Percentiles rank a stretch among this genome's conserved stretches.
Conservation (phyloP, 2,329 filamentous ascomycete genomes). For the Pseudofabraea citricarpa region DNA sequence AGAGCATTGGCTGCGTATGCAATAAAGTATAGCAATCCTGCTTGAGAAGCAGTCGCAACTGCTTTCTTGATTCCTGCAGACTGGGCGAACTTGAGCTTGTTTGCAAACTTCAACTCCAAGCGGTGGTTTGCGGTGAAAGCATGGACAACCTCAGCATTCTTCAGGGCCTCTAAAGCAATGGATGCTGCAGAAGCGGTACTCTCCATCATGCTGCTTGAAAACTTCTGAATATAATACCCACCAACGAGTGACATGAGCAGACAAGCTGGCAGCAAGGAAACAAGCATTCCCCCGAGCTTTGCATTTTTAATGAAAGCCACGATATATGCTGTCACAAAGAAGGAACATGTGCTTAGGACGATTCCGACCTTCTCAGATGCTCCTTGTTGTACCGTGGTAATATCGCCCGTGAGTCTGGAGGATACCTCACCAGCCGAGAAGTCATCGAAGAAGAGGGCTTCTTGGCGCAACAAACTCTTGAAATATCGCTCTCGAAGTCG, state of each 20-base stretch:
- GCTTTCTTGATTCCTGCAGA: conserved; percentile 44
- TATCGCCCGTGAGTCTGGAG: conserved; percentile 46
- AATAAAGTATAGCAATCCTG: conserved; percentile 50
- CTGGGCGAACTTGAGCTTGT: conserved; percentile 36
- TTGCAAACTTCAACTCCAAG: conserved; percentile 43
- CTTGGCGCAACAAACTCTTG: conserved; percentile 44
- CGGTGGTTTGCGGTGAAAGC: conserved; percentile 45
- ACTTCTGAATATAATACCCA: conserved; percentile 40
- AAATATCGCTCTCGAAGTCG: conserved; percentile 49
- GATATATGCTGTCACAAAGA: conserved; percentile 53
- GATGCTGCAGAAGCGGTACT: conserved; percentile 43
- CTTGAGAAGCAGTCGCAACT: conserved; percentile 41
- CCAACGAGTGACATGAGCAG: conserved; percentile 38
- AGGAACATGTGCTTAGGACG: conserved; percentile 47
- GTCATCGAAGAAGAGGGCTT: conserved; percentile 49
- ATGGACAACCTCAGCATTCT: conserved; percentile 45
- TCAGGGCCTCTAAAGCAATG: conserved; percentile 47
- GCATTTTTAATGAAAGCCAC: conserved; percentile 54
- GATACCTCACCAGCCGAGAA: conserved; percentile 46
- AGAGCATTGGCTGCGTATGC: conserved; percentile 51
- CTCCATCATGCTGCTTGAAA: conserved; percentile 36
- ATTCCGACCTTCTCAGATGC: conserved; percentile 57
- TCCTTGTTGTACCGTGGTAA: conserved; percentile 51
- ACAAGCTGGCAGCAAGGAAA: conserved; percentile 38
- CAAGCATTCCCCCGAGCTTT: conserved; percentile 49